A percentile compares a stretch with the other conserved stretches of the same genome.
phyloP scores from a whole-genome alignment of 2,329 filamentous ascomycete genomes.

The Elsinoe fawcettii region DNA sequence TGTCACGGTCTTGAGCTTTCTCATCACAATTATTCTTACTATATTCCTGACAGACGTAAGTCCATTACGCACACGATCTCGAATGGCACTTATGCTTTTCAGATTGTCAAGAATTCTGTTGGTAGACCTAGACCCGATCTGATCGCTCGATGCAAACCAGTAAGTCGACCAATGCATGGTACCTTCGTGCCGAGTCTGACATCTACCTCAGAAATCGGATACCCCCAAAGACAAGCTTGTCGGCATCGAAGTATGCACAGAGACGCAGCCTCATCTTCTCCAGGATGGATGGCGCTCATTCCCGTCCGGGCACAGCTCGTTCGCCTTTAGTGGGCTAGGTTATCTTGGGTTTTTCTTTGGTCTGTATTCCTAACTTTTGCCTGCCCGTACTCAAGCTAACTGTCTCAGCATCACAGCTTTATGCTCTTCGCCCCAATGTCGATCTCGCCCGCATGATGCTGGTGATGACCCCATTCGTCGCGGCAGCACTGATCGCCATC shows the following conservation, averaged over 20 bases:
- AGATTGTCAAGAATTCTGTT: constrained; percentile 76
- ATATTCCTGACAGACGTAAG: constrained; percentile 69
- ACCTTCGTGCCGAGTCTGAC: background rate
- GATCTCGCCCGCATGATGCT: constrained; percentile 50
- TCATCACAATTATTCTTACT: constrained; percentile 66
- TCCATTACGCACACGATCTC: no score
- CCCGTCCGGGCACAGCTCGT: constrained; percentile 71
- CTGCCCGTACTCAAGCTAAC: constrained; percentile 42
- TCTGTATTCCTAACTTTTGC: background rate
- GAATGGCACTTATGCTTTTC: background rate
- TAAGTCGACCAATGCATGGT: constrained; percentile 22
- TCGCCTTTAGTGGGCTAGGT: constrained; percentile 70
- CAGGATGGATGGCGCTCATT: constrained; percentile 83
- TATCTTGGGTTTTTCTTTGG: constrained; percentile 49
- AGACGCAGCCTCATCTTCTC: constrained; percentile 58
- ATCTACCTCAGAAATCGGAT: constrained; percentile 32
- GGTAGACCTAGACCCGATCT: constrained; percentile 79
- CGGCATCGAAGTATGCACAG: constrained; percentile 63
- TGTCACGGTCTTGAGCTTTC: constrained; percentile 72
- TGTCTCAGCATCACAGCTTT: constrained; percentile 50
- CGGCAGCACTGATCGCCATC: constrained; percentile 53
- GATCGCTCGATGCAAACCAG: constrained; percentile 76
- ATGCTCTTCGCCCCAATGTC: constrained; percentile 50
- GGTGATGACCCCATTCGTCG: constrained; percentile 48
- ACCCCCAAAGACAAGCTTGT: constrained; percentile 50